A percentile compares a stretch with the other conserved stretches of the same genome.
Evolutionary conservation across 805 yeast genomes (phyloP).

Genomic region (Myxozyma geophila): DNA sequence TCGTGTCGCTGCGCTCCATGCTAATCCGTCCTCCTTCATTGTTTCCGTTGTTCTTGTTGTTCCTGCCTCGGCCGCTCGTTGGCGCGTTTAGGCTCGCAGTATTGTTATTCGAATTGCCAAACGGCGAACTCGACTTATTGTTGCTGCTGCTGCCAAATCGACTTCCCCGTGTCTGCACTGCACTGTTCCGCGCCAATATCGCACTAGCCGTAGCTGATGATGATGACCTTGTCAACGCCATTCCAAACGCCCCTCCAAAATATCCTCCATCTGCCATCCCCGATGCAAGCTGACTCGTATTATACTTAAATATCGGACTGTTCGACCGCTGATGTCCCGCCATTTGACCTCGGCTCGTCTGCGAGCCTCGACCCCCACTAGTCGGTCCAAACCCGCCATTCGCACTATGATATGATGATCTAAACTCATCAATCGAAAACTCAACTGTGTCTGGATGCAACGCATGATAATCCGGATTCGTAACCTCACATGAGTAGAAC

Average conservation of each 20-base stretch:
- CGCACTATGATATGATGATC: neutral
- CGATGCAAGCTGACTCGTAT: conserved; percentile 15
- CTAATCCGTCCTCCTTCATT: neutral
- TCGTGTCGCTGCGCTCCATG: conserved; percentile 49
- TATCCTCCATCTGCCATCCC: conserved; percentile 30
- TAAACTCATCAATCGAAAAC: conserved; percentile 47
- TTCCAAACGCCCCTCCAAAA: conserved; percentile 30
- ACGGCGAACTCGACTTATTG: too few relatives aligned
- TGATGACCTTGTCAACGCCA: conserved; percentile 10
- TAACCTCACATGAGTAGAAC: conserved; percentile 74
- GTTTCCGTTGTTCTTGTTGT: too few relatives aligned
- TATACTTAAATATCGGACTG: neutral
- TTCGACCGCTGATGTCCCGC: neutral
- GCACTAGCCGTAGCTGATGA: conserved; percentile 15
- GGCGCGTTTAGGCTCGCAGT: too few relatives aligned
- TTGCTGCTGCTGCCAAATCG: neutral
- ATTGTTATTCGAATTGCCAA: too few relatives aligned
- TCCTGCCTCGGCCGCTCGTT: too few relatives aligned
- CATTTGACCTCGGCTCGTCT: neutral
- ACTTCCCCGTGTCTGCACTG: neutral
- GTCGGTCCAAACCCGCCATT: neutral
- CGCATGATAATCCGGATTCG: conserved; percentile 37
- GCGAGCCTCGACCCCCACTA: neutral
- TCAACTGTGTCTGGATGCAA: conserved; percentile 40
- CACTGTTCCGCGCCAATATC: conserved; percentile 8